Evolutionary conservation across 495 filamentous ascomycete genomes (phyloP), one percentile per base, ranked within the genome.

Genomic region (Aspergillus ostianus): DNA sequence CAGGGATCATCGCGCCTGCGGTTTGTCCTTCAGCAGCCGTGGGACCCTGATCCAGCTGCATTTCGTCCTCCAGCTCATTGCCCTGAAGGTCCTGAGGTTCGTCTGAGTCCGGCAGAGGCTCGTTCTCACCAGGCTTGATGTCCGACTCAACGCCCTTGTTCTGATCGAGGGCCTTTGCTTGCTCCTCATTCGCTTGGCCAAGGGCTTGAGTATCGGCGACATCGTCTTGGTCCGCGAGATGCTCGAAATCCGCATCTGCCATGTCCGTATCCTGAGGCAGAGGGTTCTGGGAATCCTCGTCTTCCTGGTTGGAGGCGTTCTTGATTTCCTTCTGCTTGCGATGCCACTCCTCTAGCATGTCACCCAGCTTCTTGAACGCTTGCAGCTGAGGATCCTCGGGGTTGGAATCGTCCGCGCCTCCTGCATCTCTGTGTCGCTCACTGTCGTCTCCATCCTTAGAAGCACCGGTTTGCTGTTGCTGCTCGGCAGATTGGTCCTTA

Each of bases 331-430:
- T 80, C 63, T 93, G 90, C 62, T 86, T 87, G 46, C 88, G 85
- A 71, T 97, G 91, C 92, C 93, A 99, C 62, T 87, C 80, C 65
- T 97, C 93, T n/a, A 99, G 80, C 20, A 89, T 87, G 76, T 97
- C 91, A 2, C 95, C 95, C 56, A 99, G 82, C 60, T 94, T 93
- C 76, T 93, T 91, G 79, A 96, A 96, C 2, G 91, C 86, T 56
- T 79, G 74, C 30, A 76, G 66, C 47, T 81, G 74, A 62, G 75
- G 76, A 53, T 88, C 82, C 47, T 85, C 81, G 48, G 85, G 82
- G 20, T 66, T 62, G 7, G 61, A 56, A 49, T 78, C 77, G 41
- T 79, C 71, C 10, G 68, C 75, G 50, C 74, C 74, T 56, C 73
- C 77, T 20, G 71, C 70, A 51, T 78, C 76, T 50, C 70, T 67